Evolutionary conservation across 306 rosid genomes (phyloP).

Genomic region (Rosa chinensis): DNA sequence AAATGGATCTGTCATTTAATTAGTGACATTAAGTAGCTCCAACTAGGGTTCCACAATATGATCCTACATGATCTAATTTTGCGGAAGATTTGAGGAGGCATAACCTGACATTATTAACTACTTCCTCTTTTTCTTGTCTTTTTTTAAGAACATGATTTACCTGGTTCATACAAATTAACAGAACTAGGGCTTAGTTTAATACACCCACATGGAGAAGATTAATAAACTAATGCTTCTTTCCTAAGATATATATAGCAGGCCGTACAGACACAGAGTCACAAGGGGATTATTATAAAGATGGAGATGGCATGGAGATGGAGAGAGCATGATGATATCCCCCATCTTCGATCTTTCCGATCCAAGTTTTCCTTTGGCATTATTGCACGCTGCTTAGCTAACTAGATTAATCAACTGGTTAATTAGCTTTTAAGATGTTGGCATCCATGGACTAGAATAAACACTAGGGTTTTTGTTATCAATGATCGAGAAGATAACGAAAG

Average conservation of each 20-base stretch:
- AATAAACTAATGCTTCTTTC: neutral
- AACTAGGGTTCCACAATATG: conserved; percentile 37
- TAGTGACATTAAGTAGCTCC: neutral
- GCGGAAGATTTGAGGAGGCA: conserved; percentile 33
- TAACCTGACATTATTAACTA: conserved; percentile 25
- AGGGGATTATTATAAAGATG: neutral
- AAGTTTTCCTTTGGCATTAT: neutral
- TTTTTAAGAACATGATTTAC: neutral
- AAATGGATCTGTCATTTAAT: conserved; percentile 24
- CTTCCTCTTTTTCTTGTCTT: neutral
- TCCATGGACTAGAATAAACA: neutral
- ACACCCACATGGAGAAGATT: conserved; percentile 24
- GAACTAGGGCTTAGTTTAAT: neutral
- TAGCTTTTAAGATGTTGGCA: neutral
- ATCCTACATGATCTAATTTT: conserved; percentile 22
- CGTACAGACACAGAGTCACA: conserved; percentile 46
- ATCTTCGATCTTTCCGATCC: neutral
- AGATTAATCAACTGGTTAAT: neutral
- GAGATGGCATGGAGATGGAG: neutral
- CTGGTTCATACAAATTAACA: conserved; percentile 8
- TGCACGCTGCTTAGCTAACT: conserved; percentile 6
- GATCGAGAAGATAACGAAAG: neutral
- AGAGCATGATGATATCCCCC: neutral
- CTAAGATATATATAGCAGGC: conserved; percentile 29
- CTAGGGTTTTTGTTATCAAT: neutral